Evolutionary conservation across 139 green algal species (phyloP), one percentile per base, ranked within the genome.

Genomic region (Picochlorum sp.): DNA sequence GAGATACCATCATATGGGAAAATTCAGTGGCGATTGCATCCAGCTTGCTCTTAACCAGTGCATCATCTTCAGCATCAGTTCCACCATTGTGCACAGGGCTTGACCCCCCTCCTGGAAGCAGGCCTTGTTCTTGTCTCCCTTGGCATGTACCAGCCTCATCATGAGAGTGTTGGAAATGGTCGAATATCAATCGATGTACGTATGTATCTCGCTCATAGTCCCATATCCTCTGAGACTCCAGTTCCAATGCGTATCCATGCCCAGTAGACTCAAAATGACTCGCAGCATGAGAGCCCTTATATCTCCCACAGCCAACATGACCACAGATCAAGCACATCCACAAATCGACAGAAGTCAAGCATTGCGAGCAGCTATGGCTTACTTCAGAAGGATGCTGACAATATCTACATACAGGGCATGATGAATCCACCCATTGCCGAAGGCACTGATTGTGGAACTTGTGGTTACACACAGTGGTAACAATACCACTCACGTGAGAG

Each of bases 311-410:
- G 22, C 92, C 92, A 13, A 97, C 78, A 67, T 95, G 80, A 18
- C 92, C 93, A 72, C 93, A 99, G 39, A 99, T 96, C 30, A 99
- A 77, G 68, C 93, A 99, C 40, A 97, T 97, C 93, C 93, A 99
- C 39, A 98, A 73, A 65, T 95, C 85, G 32, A 70, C 61, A 2
- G 41, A 53, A 5, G 73, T 81, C 39, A 60, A 78, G 65, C 91
- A 98, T 13, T 54, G 65, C 13, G 36, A 35, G 69, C 91, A 98
- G 16, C 66, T 68, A 12, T 20, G 18, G 33, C 59, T 56, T 33
- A 59, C 59, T 14, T 55, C 49, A 22, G 43, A 54, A 29, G 69
- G 49, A 56, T 64, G 54, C 39, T 69, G 56, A 67, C 80, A 89
- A 73, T 92, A 91, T 39, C 88, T 73, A 70, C 88, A 96, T 16